Percentiles rank a stretch among this genome's conserved stretches.
Evolutionary conservation across 75 land plant species (phyloP).

Genomic region (Chamaecyparis obtusa): DNA sequence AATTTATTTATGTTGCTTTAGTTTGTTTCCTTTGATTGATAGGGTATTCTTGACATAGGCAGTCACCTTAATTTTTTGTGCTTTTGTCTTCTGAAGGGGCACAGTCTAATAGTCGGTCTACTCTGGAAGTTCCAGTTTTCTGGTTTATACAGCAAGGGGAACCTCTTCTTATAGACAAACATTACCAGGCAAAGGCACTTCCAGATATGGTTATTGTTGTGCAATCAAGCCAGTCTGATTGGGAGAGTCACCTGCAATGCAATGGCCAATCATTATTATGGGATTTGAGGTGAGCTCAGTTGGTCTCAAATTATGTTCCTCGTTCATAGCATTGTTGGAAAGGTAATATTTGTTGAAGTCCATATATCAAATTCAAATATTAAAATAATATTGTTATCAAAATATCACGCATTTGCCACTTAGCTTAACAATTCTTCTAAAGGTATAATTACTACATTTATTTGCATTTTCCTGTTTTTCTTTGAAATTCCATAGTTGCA

Average conservation of each 20-base stretch:
- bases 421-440: not conserved
- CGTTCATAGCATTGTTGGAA: not conserved
- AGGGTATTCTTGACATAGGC: not conserved
- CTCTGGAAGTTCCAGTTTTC: conserved; percentile 91
- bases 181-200: conserved; percentile 90
- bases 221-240: conserved; percentile 73
- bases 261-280: conserved; percentile 80
- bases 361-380: conserved; percentile 1
- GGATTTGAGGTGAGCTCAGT: conserved; percentile 70
- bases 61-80: not conserved
- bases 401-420: not conserved
- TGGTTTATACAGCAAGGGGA: conserved; percentile 89
- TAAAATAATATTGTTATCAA: not conserved
- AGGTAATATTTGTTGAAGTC: not conserved
- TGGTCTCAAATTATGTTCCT: not conserved
- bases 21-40: not conserved
- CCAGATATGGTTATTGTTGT: conserved; percentile 96
- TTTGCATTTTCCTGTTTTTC: not conserved
- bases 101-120: conserved; percentile 58
- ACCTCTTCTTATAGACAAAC: conserved; percentile 87
- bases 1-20: not conserved
- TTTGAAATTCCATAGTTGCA: not conserved
- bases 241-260: conserved; percentile 98
- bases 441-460: not conserved
- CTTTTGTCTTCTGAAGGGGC: conserved; percentile 28